Conservation (phyloP, 2,329 filamentous ascomycete genomes). For the Fusarium stilboides region DNA sequence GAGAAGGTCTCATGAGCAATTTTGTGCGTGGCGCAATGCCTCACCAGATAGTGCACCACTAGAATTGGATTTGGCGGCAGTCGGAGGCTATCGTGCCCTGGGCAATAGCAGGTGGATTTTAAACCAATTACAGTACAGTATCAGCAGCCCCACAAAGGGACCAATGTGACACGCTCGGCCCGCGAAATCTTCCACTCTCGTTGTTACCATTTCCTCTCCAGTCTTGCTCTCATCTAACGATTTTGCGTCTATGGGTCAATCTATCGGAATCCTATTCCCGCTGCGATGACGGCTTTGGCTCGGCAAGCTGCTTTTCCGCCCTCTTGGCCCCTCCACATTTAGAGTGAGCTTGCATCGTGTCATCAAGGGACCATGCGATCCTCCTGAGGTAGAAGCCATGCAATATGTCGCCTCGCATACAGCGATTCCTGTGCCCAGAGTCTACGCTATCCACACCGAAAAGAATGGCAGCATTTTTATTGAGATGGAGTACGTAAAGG, state of each 20-base stretch:
- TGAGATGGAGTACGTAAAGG: conserved; percentile 49
- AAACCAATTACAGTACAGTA: too few relatives aligned
- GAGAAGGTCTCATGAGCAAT: too few relatives aligned
- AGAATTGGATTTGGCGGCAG: too few relatives aligned
- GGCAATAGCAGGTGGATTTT: too few relatives aligned
- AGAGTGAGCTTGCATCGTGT: conserved; percentile 51
- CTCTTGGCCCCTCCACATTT: conserved; percentile 22
- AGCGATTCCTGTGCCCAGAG: conserved; percentile 48
- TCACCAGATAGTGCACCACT: too few relatives aligned
- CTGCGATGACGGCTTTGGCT: conserved; percentile 49
- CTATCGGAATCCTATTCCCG: conserved; percentile 46
- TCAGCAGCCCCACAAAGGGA: too few relatives aligned
- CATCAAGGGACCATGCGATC: conserved; percentile 52
- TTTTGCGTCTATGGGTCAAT: conserved; percentile 45
- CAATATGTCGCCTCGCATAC: conserved; percentile 51
- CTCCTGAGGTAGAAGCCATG: conserved; percentile 51
- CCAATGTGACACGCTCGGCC: too few relatives aligned
- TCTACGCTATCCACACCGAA: conserved; percentile 46
- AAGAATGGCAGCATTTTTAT: conserved; percentile 41
- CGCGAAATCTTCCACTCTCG: too few relatives aligned
- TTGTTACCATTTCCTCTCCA: too few relatives aligned
- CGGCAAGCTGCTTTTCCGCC: conserved; percentile 46
- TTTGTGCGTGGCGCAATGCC: too few relatives aligned
- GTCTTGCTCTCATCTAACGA: not conserved
- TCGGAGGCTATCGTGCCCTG: too few relatives aligned